Base-by-base conservation (phyloP, 139 green algal species). In the Eudorina sp. region DNA sequence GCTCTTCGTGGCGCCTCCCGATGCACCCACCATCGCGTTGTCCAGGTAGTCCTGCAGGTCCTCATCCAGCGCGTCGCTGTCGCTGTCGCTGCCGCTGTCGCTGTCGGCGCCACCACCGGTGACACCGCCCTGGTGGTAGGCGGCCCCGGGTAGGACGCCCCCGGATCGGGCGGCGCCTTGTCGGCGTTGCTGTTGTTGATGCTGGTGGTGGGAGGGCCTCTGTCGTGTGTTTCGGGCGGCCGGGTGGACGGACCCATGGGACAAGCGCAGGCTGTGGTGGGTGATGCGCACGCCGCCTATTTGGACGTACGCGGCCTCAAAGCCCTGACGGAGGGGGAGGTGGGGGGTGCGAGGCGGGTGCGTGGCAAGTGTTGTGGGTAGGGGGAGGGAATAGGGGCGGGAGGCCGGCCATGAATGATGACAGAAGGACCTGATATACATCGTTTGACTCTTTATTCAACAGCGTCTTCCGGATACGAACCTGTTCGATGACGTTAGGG, bases 231-330 rank as follows among this genome's bases (percentile, higher is more conserved):
- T 41, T 27, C 18, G 64, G 64, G 36, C 3, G 11, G 29, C 8
- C 36, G 5, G 27, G 25, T 48, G 68, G 31, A 9, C 18, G 46
- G 16, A 11, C 7, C 18, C 8, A 4, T 58, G 43, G 13, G 75
- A 31, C 5, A 14, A 11, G 27, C 79, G 25, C 18, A 81, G 27
- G 19, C 83, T 68, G 3, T 82, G 69, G 83, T 72, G 72, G 36
- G 68, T 88, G 11, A 88, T 80, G 9, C 83, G 68, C 8, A 88
- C 48, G 27, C 83, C 45, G 23, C 83, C 83, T 21, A 88, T 73
- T 40, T 88, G 83, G 0, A 88, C 83, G 68, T 88, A 88, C 0
- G 83, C 83, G 0, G 25, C 34, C 38, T 88, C 68, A 13, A 62
- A 88, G 2, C 48, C 83, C 81, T 87, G 38, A 40, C 16, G 64